Evolutionary conservation across 495 filamentous ascomycete species (phyloP), one percentile per base, ranked within the genome.

Genomic region (Viridothelium virens): DNA sequence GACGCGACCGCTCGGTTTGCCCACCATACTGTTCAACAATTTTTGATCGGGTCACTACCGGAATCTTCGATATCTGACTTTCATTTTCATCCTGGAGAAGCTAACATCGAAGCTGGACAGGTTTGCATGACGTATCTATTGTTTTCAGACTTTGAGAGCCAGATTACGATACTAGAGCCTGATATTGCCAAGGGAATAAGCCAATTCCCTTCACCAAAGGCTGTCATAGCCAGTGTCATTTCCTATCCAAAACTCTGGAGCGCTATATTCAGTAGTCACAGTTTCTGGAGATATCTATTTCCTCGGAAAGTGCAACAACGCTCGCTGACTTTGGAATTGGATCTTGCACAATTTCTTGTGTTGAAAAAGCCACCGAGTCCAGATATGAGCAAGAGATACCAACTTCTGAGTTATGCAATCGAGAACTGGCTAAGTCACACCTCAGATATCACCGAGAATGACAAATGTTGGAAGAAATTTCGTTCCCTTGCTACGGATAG

Each of bases 81-180:
- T 2, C 48, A 53, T 18, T 53, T 53, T 18, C 12, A 53, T 53
- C 48, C n/a, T 18, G 2, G 18, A 1, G 12, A 63, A 65, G 68
- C 68, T 0, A 37, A 71, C n/a, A 33, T 38, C 37, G 37, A 47
- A 36, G 62, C 61, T 14, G 69, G 64, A 6, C 64, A 66, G 12
- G 50, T 63, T 16, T 73, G 71, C 65, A 67, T 67, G 1, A 56
- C 65, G 7, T 72, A 73, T 37, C 62, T 73, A n/a, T 65, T 37
- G 34, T 72, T 73, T 39, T 70, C 71, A 0, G 71, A 73, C 36
- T 73, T 73, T 48, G 71, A 73, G 46, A 67, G 41, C 3, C 65
- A 63, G 31, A 59, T 70, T 5, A 34, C 56, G 9, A 37, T 63
- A 37, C 31, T 37, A 41, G 48, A 18, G n/a, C 48, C 41, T 46